Conservation (phyloP, 176 grass and related monocot species). For the Carex pumila region DNA sequence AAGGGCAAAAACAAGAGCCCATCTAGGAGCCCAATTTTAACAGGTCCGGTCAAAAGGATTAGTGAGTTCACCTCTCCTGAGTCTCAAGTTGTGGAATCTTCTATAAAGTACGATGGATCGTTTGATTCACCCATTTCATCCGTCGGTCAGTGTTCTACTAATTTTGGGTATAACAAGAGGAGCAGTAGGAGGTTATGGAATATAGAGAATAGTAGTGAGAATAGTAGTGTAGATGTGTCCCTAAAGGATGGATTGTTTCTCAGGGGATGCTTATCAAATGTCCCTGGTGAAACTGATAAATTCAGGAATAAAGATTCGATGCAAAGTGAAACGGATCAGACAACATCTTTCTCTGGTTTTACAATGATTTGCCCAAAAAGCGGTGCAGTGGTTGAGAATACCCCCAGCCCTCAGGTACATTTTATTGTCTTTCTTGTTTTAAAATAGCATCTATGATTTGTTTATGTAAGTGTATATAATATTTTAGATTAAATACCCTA, state of each 20-base stretch:
- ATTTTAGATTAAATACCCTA: not conserved
- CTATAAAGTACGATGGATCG: constrained; percentile 41
- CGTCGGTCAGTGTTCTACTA: constrained; percentile 51
- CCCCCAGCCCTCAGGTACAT: constrained; percentile 56
- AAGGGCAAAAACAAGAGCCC: constrained; percentile 52
- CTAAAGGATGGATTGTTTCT: constrained; percentile 82
- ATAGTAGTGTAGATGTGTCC: constrained; percentile 58
- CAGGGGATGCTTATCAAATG: constrained; percentile 35
- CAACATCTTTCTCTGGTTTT: constrained; percentile 69
- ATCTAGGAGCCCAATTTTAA: constrained; percentile 26
- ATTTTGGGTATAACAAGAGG: constrained; percentile 37
- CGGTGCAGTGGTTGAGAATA: constrained; percentile 25
- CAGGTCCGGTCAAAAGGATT: not conserved
- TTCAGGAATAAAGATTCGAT: constrained; percentile 33
- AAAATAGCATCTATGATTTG: not conserved
- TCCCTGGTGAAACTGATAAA: constrained; percentile 37
- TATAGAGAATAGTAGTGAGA: constrained; percentile 41
- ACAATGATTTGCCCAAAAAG: constrained; percentile 20
- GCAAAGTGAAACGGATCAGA: constrained; percentile 34
- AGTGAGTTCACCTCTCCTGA: constrained; percentile 52
- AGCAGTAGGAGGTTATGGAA: constrained; percentile 69
- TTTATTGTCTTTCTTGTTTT: not conserved
- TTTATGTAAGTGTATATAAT: not conserved
- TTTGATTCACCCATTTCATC: constrained; percentile 50
- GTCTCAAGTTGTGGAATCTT: constrained; percentile 71